Percentiles rank a stretch among this genome's conserved stretches.
Conservation (phyloP, 208 protist genomes). For the Histomonas meleagridis region DNA sequence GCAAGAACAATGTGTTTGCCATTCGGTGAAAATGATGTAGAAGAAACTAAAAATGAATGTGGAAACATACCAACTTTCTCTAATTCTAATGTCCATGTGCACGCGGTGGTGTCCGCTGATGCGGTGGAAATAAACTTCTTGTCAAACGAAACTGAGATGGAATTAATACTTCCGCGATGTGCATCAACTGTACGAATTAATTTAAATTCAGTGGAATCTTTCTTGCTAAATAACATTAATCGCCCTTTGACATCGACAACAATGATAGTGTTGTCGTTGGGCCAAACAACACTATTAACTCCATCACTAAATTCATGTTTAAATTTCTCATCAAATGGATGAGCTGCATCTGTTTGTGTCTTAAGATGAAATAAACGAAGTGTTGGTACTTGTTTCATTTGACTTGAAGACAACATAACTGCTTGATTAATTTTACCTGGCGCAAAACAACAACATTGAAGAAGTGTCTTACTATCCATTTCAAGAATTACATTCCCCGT, state of each 20-base stretch:
- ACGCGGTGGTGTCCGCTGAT: background rate
- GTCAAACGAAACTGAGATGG: background rate
- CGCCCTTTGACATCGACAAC: background rate
- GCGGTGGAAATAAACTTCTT: background rate
- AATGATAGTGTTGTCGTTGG: background rate
- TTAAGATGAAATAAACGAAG: background rate
- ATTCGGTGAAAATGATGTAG: background rate
- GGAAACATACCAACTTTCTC: background rate
- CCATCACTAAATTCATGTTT: background rate
- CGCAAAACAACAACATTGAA: background rate
- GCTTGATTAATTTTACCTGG: background rate
- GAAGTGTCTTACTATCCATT: background rate
- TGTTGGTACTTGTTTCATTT: background rate
- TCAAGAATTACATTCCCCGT: background rate
- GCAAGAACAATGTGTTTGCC: background rate
- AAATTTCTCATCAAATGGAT: background rate
- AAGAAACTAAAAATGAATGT: background rate
- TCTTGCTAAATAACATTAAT: background rate
- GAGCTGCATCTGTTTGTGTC: too few relatives aligned
- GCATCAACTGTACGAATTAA: background rate
- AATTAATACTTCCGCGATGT: background rate
- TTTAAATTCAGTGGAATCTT: too few relatives aligned
- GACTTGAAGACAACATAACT: background rate
- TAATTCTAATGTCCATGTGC: background rate
- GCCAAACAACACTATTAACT: background rate